phyloP scores from a whole-genome alignment of 176 grass and related monocot genomes.

The Avena insularis region DNA sequence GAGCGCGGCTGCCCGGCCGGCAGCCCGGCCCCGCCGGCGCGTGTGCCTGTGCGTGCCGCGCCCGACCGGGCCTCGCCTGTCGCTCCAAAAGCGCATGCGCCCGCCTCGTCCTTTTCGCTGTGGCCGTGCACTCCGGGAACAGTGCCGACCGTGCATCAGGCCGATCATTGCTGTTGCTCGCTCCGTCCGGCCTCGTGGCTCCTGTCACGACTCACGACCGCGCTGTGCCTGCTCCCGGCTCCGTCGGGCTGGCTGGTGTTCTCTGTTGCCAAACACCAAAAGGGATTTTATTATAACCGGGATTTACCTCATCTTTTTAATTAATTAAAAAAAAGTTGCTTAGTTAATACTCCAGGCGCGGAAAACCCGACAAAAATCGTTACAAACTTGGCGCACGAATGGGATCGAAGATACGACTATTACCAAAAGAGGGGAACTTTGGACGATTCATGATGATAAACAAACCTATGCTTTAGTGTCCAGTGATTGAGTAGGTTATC shows the following conservation, averaged over 20 bases:
- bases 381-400: too few species aligned
- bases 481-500: too few species aligned
- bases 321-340: too few species aligned
- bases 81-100: conserved; percentile 18
- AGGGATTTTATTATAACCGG: too few species aligned
- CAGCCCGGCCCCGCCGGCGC: background rate
- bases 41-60: background rate
- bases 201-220: too few species aligned
- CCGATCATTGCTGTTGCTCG: background rate
- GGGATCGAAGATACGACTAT: too few species aligned
- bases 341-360: too few species aligned
- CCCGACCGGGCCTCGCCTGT: conserved; percentile 1
- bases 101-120: background rate
- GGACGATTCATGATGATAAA: too few species aligned
- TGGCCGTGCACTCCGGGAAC: background rate
- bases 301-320: too few species aligned
- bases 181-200: background rate
- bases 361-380: too few species aligned
- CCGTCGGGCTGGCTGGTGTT: background rate
- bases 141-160: background rate
- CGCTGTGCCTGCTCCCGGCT: background rate
- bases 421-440: too few species aligned
- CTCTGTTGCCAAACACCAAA: background rate
- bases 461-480: too few species aligned
- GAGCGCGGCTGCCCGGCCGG: background rate